Evolutionary conservation across 176 grass and related monocot genomes (phyloP), one percentile per base, ranked within the genome.

Genomic region (Luzula sylvatica): DNA sequence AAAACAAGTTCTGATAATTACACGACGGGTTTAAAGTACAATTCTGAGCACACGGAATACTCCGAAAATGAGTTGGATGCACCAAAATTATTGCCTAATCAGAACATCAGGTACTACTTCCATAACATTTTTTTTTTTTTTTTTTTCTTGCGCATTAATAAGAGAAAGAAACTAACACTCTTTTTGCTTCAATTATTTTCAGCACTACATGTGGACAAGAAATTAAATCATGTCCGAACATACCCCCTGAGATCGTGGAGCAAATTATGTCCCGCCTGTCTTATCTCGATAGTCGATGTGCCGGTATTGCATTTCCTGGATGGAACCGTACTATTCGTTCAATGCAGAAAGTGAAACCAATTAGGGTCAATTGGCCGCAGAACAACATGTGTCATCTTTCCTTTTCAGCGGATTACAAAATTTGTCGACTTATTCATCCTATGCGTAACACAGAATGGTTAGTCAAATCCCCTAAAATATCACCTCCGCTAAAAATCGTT

Each of bases 241-340:
- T 56, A 8, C 53, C 18, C 25, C 53, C 27, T 16, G 53, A 35
- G 27, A 22, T 56, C 15, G 53, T 56, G 11, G 13, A 15, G 3
- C n/a, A 56, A 8, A 17, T 56, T 29, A 56, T 56, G 26, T 3
- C 27, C 25, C 53, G 18, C 14, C 26, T 38, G 3, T 38, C 53
- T 56, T 56, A 56, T 24, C 53, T 56, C 2, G 53, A 56, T 38
- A 56, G 53, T 38, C 53, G 53, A 4, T 56, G 25, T 38, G 53
- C 27, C 17, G 3, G 26, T 56, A 16, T 56, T 32, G 24, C 53
- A 18, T 30, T 56, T 38, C 53, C 27, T 38, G 2, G 15, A 56
- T 56, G 22, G 22, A 8, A 2, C 7, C 26, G 24, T 12, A 29
- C 13, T 35, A 35, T 56, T 1, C 4, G 7, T 30, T 32, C 26